Evolutionary conservation across 805 yeast species (phyloP).

Genomic region (Candida jianshihensis): DNA sequence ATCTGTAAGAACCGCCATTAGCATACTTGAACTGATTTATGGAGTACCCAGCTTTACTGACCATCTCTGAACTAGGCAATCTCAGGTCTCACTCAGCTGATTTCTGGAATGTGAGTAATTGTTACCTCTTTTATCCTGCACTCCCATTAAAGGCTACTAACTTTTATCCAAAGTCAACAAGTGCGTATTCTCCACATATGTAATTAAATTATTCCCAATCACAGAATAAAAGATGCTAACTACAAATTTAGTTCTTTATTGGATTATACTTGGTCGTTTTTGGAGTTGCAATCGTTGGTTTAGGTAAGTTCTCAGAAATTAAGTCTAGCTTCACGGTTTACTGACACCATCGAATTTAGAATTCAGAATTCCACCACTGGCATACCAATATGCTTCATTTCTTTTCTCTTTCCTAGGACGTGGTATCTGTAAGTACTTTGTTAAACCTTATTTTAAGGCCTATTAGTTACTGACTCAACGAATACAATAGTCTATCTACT

Average conservation of each 20-base stretch:
- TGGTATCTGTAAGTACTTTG: slow-evolving; percentile 46
- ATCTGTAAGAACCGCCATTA: slow-evolving; percentile 31
- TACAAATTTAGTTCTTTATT: slow-evolving; percentile 37
- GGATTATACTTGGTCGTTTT: slow-evolving; percentile 52
- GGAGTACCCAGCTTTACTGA: no score
- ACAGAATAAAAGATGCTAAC: slow-evolving; percentile 4
- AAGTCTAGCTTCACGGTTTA: not conserved
- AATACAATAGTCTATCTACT: slow-evolving; percentile 37
- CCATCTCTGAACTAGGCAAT: slow-evolving; percentile 8
- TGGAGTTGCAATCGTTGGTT: slow-evolving; percentile 45
- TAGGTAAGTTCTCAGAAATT: slow-evolving; percentile 29
- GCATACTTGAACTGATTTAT: no score
- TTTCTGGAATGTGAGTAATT: slow-evolving; percentile 37
- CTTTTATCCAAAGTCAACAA: no score
- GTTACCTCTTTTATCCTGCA: no score
- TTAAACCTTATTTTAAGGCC: no score
- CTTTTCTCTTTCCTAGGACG: slow-evolving; percentile 65
- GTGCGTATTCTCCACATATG: slow-evolving; percentile 27
- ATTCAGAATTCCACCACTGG: slow-evolving; percentile 44
- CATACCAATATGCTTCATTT: slow-evolving; percentile 58
- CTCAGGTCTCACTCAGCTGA: slow-evolving; percentile 20
- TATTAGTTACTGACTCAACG: no score
- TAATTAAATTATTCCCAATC: no score
- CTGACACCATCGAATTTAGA: slow-evolving; percentile 17
- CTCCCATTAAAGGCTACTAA: no score